Conservation (phyloP, 352 stramenopile species). For the Phytophthora litchii region DNA sequence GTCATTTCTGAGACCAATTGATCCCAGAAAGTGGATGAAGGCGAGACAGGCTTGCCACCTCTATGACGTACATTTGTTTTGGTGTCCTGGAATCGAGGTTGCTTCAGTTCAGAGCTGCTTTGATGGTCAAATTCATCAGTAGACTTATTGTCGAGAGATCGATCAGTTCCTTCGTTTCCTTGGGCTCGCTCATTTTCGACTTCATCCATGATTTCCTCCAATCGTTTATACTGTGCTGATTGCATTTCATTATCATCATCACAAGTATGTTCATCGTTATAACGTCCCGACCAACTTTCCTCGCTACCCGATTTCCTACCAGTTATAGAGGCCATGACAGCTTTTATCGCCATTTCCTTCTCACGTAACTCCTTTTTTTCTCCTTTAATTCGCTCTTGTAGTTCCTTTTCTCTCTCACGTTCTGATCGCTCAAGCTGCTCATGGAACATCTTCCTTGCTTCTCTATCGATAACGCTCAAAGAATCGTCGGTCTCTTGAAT, state of each 20-base stretch:
- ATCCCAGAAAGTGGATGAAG: slow-evolving; percentile 41
- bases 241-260: slow-evolving; percentile 5
- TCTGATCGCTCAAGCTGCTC: slow-evolving; percentile 43
- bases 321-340: slow-evolving; percentile 39
- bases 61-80: neutral
- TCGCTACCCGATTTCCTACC: slow-evolving; percentile 3
- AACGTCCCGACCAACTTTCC: slow-evolving; percentile 1
- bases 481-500: slow-evolving; percentile 70
- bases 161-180: slow-evolving; percentile 10
- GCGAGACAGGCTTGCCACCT: slow-evolving; percentile 7
- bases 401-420: slow-evolving; percentile 19
- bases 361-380: slow-evolving; percentile 26
- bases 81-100: neutral
- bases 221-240: slow-evolving; percentile 24
- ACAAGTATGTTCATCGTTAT: slow-evolving; percentile 3
- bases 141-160: neutral
- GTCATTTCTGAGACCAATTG: slow-evolving; percentile 25
- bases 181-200: slow-evolving; percentile 37
- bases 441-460: slow-evolving; percentile 52
- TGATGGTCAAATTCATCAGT: neutral
- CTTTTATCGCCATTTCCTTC: slow-evolving; percentile 33
- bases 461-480: slow-evolving; percentile 70
- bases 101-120: neutral
- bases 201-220: slow-evolving; percentile 60
- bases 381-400: slow-evolving; percentile 26